These are phyloP conservation scores for Candida alai DNA, from an alignment of 805 yeast genomes.

Conservation along the genomic window DNA sequence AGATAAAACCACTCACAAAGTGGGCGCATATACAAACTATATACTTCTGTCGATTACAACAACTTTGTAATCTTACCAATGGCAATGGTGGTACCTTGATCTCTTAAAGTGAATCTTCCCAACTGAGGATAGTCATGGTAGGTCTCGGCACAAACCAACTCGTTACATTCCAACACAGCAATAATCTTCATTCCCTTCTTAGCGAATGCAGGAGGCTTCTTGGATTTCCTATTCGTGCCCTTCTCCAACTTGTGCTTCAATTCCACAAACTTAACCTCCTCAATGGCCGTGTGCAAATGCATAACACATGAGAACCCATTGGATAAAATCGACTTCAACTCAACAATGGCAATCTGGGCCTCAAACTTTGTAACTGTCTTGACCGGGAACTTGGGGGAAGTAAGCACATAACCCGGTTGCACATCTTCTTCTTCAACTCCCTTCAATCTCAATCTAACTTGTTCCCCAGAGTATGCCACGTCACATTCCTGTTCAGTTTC, in stretches of 20 bases:
- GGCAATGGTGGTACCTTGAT: constrained; percentile 97
- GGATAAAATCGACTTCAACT: constrained; percentile 88
- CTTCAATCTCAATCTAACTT: constrained; percentile 86
- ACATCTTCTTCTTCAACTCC: constrained; percentile 98
- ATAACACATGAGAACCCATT: constrained; percentile 97
- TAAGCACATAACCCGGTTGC: constrained; percentile 84
- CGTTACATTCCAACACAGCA: constrained; percentile 81
- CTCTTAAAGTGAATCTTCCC: constrained; percentile 97
- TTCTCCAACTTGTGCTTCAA: constrained; percentile 91
- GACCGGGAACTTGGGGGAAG: constrained; percentile 83
- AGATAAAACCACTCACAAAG: too few relatives aligned
- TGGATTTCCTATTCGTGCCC: constrained; percentile 94
- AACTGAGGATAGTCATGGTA: constrained; percentile 90
- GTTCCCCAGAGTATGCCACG: constrained; percentile 93
- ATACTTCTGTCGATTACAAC: constrained; percentile 41
- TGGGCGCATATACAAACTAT: too few relatives aligned
- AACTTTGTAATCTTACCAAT: constrained; percentile 96
- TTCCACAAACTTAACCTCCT: constrained; percentile 80
- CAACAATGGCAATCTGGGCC: constrained; percentile 96
- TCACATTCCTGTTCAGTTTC: constrained; percentile 95
- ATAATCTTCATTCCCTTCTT: constrained; percentile 98
- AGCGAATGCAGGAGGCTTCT: constrained; percentile 97
- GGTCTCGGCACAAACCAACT: constrained; percentile 91
- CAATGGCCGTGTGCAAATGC: constrained; percentile 98
- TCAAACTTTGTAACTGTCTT: constrained; percentile 87